Conservation (phyloP, 2,329 filamentous ascomycete species). For the Diaporthe nobilis region DNA sequence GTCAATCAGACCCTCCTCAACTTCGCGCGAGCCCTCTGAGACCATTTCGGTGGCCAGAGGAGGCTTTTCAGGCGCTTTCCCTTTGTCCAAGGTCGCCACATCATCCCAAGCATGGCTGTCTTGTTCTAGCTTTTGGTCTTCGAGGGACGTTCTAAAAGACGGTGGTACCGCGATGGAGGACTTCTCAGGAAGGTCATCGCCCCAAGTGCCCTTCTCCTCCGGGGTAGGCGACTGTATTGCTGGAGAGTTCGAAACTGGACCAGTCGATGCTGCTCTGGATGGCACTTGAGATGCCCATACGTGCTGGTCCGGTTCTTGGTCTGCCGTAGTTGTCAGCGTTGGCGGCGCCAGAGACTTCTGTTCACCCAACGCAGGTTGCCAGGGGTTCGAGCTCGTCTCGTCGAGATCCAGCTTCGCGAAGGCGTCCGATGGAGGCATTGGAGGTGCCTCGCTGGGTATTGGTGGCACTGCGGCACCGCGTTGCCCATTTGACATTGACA, state of each 20-base stretch:
- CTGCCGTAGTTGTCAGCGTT: constrained; percentile 45
- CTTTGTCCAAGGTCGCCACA: constrained; percentile 56
- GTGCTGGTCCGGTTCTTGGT: constrained; percentile 51
- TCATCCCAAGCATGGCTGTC: constrained; percentile 68
- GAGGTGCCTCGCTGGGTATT: constrained; percentile 40
- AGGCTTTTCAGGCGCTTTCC: constrained; percentile 54
- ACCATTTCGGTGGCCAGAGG: constrained; percentile 41
- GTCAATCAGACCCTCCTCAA: constrained; percentile 69
- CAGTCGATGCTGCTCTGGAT: constrained; percentile 51
- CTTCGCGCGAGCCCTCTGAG: constrained; percentile 38
- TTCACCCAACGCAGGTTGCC: constrained; percentile 56
- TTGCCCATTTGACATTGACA: constrained; percentile 44
- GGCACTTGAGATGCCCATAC: constrained; percentile 54
- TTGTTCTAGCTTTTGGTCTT: constrained; percentile 52
- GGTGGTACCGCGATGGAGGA: constrained; percentile 35
- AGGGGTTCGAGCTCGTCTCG: constrained; percentile 61
- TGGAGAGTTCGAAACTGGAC: constrained; percentile 49
- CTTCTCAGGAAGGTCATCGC: constrained; percentile 47
- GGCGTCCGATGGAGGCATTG: constrained; percentile 52
- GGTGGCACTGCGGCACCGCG: constrained; percentile 32
- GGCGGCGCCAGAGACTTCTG: constrained; percentile 49
- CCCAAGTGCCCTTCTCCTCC: constrained; percentile 58
- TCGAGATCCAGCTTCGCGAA: constrained; percentile 60
- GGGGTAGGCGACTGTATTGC: constrained; percentile 55
- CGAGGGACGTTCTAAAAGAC: constrained; percentile 42